These are phyloP conservation scores for Helianthus annuus DNA, from an alignment of 129 eudicot species.

Conservation along the genomic window HanXRQr2.0-SUNRISE NC_035435.2:31539496-31539995, in stretches of 20 bases:
- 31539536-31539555: not conserved
- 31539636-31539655: constrained; percentile 15
- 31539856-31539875: not conserved
- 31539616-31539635: constrained; percentile 17
- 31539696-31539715: not conserved
- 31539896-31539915: not conserved
- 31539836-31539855: constrained; percentile 2
- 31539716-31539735: constrained; percentile 23
- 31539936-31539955: constrained; percentile 18
- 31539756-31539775: constrained; percentile 3
- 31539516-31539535: not conserved
- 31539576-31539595: constrained; percentile 12
- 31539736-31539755: constrained; percentile 13
- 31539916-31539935: not conserved
- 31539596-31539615: constrained; percentile 1
- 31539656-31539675: constrained; percentile 21
- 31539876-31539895: not conserved
- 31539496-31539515: constrained; percentile 14
- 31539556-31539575: not conserved
- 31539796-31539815: not conserved
- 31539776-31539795: not conserved
- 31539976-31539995: constrained; percentile 14
- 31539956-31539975: constrained; percentile 23
- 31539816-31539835: constrained; percentile 5
- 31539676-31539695: too few species aligned